Conservation (phyloP, 495 filamentous ascomycete genomes). For the Xylaria longipes region DNA sequence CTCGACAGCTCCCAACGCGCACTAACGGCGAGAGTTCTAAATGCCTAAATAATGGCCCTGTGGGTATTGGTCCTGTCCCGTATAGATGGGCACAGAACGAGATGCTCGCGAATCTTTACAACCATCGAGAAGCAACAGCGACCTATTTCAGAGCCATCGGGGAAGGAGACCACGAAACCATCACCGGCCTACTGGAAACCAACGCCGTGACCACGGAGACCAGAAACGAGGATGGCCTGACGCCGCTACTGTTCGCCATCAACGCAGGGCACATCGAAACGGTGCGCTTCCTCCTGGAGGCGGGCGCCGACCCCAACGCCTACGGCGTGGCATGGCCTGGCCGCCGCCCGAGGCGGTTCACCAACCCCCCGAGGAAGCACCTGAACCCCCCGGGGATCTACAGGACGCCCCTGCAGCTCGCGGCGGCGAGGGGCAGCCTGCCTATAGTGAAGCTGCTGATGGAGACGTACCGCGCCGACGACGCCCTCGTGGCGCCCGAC, state of each 20-base stretch:
- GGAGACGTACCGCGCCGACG: conserved; percentile 4
- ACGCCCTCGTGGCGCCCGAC: neutral
- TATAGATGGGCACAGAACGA: neutral
- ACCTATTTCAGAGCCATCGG: neutral
- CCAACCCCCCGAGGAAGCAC: no score
- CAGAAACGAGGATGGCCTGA: neutral
- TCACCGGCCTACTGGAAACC: neutral
- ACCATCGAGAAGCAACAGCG: neutral
- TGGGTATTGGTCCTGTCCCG: neutral
- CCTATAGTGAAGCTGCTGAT: conserved; percentile 4
- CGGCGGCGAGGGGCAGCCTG: neutral
- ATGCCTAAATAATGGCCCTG: neutral
- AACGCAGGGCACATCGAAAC: neutral
- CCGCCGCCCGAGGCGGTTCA: neutral
- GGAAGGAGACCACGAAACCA: neutral
- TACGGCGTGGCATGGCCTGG: neutral
- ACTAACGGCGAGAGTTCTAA: neutral
- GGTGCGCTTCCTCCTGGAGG: neutral
- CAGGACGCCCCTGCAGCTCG: conserved; percentile 8
- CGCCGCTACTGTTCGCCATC: neutral
- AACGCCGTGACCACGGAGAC: neutral
- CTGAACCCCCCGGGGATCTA: neutral
- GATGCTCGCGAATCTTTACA: no score
- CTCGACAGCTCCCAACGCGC: neutral
- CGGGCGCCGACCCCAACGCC: conserved; percentile 3